phyloP scores from a whole-genome alignment of 2,329 filamentous ascomycete species.

The Pseudogymnoascus sp. region DNA sequence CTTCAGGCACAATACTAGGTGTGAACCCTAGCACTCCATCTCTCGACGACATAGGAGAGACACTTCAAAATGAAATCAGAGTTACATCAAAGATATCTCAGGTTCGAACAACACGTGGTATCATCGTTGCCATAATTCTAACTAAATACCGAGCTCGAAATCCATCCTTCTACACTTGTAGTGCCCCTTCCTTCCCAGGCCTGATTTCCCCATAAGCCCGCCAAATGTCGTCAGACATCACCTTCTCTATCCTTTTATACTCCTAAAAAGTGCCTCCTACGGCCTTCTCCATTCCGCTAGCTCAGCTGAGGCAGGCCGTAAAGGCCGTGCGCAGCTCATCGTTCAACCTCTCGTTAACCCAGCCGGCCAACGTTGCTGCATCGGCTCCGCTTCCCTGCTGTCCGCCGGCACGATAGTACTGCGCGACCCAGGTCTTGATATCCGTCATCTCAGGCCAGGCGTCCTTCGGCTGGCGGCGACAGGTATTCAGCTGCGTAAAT shows the following conservation, averaged over 20 bases:
- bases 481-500: slow-evolving; percentile 89
- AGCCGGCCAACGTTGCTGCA: background rate
- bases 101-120: background rate
- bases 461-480: slow-evolving; percentile 64
- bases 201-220: background rate
- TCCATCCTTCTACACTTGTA: slow-evolving; percentile 1
- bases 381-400: background rate
- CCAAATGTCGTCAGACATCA: background rate
- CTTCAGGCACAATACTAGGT: background rate
- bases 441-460: slow-evolving; percentile 79
- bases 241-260: background rate
- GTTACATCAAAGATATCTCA: background rate
- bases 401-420: slow-evolving; percentile 18
- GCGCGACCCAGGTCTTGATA: slow-evolving; percentile 66
- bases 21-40: background rate
- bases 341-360: slow-evolving; percentile 4
- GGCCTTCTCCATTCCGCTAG: background rate
- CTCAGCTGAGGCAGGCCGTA: background rate
- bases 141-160: background rate
- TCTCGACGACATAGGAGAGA: background rate
- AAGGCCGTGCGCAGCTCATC: background rate
- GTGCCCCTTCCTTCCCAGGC: background rate
- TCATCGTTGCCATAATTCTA: slow-evolving; percentile 4
- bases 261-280: background rate
- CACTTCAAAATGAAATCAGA: background rate